A percentile compares a stretch with the other conserved stretches of the same genome.
Conservation (phyloP, 768 basidiomycete genomes). For the Pleurotus platypus region DNA sequence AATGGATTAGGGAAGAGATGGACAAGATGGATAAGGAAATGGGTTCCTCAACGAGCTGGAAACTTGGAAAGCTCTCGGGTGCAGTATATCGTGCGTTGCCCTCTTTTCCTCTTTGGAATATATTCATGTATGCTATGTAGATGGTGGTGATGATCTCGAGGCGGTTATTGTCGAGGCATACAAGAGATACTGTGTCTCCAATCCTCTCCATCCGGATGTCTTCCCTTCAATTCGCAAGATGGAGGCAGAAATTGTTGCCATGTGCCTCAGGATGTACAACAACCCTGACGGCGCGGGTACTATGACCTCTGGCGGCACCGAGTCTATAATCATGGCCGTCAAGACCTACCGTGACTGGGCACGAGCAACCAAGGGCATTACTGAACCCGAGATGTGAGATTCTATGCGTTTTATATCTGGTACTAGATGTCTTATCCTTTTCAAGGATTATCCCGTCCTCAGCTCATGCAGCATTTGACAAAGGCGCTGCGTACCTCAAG, state of each 20-base stretch:
- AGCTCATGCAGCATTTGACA: constrained; percentile 94
- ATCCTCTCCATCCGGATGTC: constrained; percentile 90
- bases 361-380: constrained; percentile 77
- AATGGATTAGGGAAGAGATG: constrained; percentile 81
- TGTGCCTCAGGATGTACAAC: constrained; percentile 84
- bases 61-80: constrained; percentile 73
- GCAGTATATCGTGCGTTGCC: constrained; percentile 75
- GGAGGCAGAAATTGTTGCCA: constrained; percentile 92
- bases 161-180: constrained; percentile 79
- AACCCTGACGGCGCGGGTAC: constrained; percentile 84
- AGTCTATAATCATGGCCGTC: constrained; percentile 92
- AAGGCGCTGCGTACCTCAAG: constrained; percentile 82
- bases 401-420: not conserved
- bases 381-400: constrained; percentile 85
- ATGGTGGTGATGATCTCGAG: constrained; percentile 80
- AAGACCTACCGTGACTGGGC: constrained; percentile 97
- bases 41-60: constrained; percentile 49
- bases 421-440: not conserved
- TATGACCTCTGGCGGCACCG: constrained; percentile 95
- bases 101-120: not conserved
- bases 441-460: constrained; percentile 76
- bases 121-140: constrained; percentile 30
- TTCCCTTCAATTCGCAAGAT: constrained; percentile 94
- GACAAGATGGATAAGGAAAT: constrained; percentile 69
- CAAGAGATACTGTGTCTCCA: constrained; percentile 78